Evolutionary conservation across 2,329 filamentous ascomycete species (phyloP), one percentile per base, ranked within the genome.

Genomic region (Aureobasidium vineae): DNA sequence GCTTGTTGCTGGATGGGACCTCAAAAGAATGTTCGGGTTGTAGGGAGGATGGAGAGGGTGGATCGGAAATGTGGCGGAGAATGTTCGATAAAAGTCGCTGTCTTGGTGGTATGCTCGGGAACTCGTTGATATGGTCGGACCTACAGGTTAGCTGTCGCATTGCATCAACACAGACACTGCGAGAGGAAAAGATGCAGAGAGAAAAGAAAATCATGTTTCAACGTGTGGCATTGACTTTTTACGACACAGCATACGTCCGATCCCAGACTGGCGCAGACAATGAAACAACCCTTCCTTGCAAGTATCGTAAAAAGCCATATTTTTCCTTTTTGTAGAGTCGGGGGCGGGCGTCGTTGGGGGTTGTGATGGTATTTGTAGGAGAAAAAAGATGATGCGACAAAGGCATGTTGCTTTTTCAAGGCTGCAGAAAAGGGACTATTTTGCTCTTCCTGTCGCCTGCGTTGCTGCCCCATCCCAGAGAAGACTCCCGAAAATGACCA

Each of bases 401-500:
- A 49, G 59, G 59, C 59, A 63, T 40, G 41, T 47, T 61, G 57
- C 43, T 61, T 61, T 60, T 61, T 61, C 31, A 49, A 49, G 57
- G 57, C 57, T 63, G 59, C 59, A 50, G 59, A 63, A 63, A 63
- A 52, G 45, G 41, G 43, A 61, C 57, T 61, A 61, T 38, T 38
- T 38, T 59, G 54, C 57, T 49, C 57, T 61, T 61, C 41, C 57
- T 61, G 57, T 38, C 41, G 41, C 57, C 57, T 38, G 31, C 26
- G 23, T 38, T 38, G 36, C 26, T 64, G 61, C 49, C 61, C 61
- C 61, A 63, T 64, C 66, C 66, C 66, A 67, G 50, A 67, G 50
- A 61, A 64, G 66, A 67, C 66, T 67, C 66, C 66, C 66, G 59
- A 49, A 63, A 67, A 67, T 67, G 66, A 67, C 57, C 64, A 66